Evolutionary conservation across 1,139 yeast species (phyloP).

Genomic region (Pichia sp.): DNA sequence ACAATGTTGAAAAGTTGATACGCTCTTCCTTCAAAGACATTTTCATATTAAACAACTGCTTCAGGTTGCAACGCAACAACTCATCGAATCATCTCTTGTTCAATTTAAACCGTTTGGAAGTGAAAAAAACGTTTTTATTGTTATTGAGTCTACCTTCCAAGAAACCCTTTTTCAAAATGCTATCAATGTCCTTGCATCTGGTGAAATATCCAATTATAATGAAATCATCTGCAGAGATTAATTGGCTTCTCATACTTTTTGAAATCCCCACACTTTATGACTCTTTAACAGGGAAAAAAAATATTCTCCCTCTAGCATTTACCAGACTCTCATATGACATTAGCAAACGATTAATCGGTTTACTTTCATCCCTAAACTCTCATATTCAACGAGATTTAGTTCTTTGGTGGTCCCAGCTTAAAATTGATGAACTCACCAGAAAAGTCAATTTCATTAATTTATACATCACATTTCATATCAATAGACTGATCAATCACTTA

Average conservation of each 20-base stretch:
- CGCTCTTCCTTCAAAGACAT: constrained; percentile 19
- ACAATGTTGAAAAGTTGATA: constrained; percentile 3
- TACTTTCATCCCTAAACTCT: constrained; percentile 44
- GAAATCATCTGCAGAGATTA: constrained; percentile 28
- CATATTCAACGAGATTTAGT: constrained; percentile 38
- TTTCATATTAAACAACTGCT: constrained; percentile 41
- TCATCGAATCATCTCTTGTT: constrained; percentile 20
- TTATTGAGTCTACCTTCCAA: constrained; percentile 47
- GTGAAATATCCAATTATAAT: constrained; percentile 35
- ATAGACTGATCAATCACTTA: constrained; percentile 17
- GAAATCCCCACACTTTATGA: constrained; percentile 52
- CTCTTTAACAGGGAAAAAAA: constrained; percentile 31
- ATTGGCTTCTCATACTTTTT: constrained; percentile 53
- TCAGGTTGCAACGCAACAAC: constrained; percentile 24
- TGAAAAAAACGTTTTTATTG: constrained; percentile 34
- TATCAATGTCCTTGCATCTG: constrained; percentile 40
- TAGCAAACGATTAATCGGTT: constrained; percentile 57
- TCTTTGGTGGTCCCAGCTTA: constrained; percentile 48
- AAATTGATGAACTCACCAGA: constrained; percentile 31
- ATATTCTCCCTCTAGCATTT: constrained; percentile 35
- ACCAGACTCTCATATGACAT: constrained; percentile 54
- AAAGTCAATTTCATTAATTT: constrained; percentile 53
- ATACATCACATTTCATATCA: constrained; percentile 57
- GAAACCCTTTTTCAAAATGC: constrained; percentile 46
- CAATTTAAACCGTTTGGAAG: constrained; percentile 37